phyloP scores from a whole-genome alignment of 768 basidiomycete species.

The Kwoniella dendrophila region DNA sequence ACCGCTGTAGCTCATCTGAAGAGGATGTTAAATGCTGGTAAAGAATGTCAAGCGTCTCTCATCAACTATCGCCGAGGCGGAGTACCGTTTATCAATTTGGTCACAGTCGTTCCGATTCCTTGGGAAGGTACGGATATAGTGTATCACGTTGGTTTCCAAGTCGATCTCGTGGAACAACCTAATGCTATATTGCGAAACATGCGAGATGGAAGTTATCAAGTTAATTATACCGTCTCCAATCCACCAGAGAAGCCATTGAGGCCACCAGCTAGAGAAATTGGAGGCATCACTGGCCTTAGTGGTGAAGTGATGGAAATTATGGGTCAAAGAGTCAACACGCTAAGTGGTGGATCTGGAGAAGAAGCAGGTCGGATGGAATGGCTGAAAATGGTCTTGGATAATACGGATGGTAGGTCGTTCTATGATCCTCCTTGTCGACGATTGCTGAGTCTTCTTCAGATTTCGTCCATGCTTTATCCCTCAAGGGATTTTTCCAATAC shows the following conservation, averaged over 20 bases:
- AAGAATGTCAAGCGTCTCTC: slow-evolving; percentile 84
- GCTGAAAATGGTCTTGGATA: slow-evolving; percentile 58
- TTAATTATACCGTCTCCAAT: slow-evolving; percentile 62
- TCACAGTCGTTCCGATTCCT: slow-evolving; percentile 81
- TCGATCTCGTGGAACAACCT: slow-evolving; percentile 85
- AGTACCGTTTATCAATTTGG: slow-evolving; percentile 83
- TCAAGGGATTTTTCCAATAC: slow-evolving; percentile 91
- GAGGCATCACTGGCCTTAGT: slow-evolving; percentile 43
- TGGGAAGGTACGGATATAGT: slow-evolving; percentile 74
- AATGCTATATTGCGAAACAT: slow-evolving; percentile 78
- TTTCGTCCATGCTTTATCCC: slow-evolving; percentile 84
- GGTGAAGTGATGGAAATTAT: slow-evolving; percentile 48
- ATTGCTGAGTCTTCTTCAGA: slow-evolving; percentile 58
- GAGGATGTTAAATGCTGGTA: slow-evolving; percentile 68
- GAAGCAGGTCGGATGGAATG: slow-evolving; percentile 55
- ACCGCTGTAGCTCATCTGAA: slow-evolving; percentile 69
- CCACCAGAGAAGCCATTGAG: slow-evolving; percentile 48
- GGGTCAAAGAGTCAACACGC: slow-evolving; percentile 33
- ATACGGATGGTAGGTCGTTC: slow-evolving; percentile 56
- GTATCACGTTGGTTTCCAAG: slow-evolving; percentile 94
- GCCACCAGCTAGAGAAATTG: slow-evolving; percentile 35
- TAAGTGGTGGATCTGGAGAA: slow-evolving; percentile 45
- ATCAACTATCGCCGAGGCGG: slow-evolving; percentile 88
- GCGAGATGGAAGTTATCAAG: slow-evolving; percentile 73
- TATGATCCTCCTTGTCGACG: not conserved